Base-by-base conservation (phyloP, 495 filamentous ascomycete species). In the Hypoxylon intermedium region DNA sequence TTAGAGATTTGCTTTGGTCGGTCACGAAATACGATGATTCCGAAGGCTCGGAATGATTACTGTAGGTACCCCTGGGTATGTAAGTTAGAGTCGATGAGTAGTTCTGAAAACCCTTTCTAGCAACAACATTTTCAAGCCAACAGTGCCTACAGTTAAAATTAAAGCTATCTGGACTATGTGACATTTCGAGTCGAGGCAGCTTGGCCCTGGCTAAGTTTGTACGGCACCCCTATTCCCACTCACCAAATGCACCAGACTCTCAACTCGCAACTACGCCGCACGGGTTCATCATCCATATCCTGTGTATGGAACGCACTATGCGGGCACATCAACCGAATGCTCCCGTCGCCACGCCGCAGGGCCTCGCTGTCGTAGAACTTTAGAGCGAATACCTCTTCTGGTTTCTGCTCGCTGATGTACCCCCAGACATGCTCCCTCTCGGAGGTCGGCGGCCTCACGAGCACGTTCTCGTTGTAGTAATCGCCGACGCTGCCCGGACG, bases 381-480 rank as follows among this genome's bases (percentile, higher is more conserved):
- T n/a, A 47, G 44, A 20, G 44, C 44, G 5, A 47, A 26, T 1
- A 47, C 44, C 44, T 47, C 44, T 3, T 47, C 44, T 13, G 33
- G 69, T 62, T 72, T n/a, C 42, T 45, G 42, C 42, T 45, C 42
- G 42, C 42, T 26, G 2, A 45, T 1, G 42, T 45, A 45, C 12
- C 42, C 42, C 42, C 42, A 45, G 6, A 45, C 42, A 9, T 45
- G 42, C 24, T 6, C 21, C 21, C n/a, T 15, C 3, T 15, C 42
- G 2, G 21, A 4, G 5, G 42, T 30, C 20, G 24, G 42, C 42
- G 42, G 42, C 12, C 23, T 3, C 42, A 45, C 42, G 11, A 45
- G 42, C 42, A 12, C 42, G 24, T 45, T 45, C 42, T 45, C 42
- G 24, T 30, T 45, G 42, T 45, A 45, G 42, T 45, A 45, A 21